phyloP scores from a whole-genome alignment of 352 stramenopile species.

The Phytophthora aleatoria region DNA sequence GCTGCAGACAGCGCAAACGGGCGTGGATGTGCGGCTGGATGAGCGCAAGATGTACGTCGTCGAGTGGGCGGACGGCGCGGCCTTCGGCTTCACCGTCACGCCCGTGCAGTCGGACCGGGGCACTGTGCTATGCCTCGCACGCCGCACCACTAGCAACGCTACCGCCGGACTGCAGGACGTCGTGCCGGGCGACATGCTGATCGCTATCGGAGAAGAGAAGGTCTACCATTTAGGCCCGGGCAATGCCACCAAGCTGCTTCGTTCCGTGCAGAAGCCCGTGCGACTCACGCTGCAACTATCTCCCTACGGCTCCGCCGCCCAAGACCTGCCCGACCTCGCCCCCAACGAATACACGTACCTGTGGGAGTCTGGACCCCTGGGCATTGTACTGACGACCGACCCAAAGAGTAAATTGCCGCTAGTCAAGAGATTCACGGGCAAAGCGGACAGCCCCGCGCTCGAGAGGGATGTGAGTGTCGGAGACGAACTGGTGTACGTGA shows the following conservation, averaged over 20 bases:
- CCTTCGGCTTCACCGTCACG: slow-evolving; percentile 76
- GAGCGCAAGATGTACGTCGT: slow-evolving; percentile 82
- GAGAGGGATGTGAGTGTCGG: slow-evolving; percentile 57
- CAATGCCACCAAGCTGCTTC: slow-evolving; percentile 69
- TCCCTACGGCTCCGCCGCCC: slow-evolving; percentile 52
- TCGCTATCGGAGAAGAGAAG: slow-evolving; percentile 79
- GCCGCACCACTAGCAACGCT: slow-evolving; percentile 52
- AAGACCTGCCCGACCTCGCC: slow-evolving; percentile 57
- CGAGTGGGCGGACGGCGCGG: slow-evolving; percentile 61
- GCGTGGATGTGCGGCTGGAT: slow-evolving; percentile 54
- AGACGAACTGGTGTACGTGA: slow-evolving; percentile 83
- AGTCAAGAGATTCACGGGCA: slow-evolving; percentile 79
- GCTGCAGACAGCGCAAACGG: slow-evolving; percentile 38
- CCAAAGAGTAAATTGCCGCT: slow-evolving; percentile 67
- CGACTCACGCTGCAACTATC: slow-evolving; percentile 69
- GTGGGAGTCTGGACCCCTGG: slow-evolving; percentile 72
- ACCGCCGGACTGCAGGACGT: slow-evolving; percentile 66
- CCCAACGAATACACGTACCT: slow-evolving; percentile 85
- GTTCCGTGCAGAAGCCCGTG: slow-evolving; percentile 71
- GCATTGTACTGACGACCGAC: slow-evolving; percentile 77
- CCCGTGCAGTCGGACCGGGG: slow-evolving; percentile 73
- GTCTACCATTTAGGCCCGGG: slow-evolving; percentile 73
- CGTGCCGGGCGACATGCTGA: slow-evolving; percentile 73
- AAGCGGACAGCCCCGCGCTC: slow-evolving; percentile 50
- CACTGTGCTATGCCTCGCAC: slow-evolving; percentile 62